These are phyloP conservation scores for Penicillium sp. DNA, from an alignment of 2,329 filamentous ascomycete species.

Conservation along the genomic window DNA sequence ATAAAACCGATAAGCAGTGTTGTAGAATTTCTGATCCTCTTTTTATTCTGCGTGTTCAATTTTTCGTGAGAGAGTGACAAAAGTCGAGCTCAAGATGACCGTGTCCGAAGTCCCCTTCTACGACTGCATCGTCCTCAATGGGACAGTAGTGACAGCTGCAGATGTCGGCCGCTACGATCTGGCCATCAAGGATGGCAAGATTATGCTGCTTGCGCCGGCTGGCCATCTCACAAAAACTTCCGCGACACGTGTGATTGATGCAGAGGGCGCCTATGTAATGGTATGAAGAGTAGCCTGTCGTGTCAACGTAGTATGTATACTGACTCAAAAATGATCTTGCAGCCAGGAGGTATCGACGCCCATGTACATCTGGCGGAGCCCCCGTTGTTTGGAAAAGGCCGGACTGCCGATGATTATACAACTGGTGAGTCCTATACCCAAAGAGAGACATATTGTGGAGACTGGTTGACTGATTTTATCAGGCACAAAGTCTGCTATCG, in stretches of 20 bases:
- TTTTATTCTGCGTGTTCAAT: neutral
- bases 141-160: slow-evolving; percentile 41
- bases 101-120: slow-evolving; percentile 17
- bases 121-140: slow-evolving; percentile 44
- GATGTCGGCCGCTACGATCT: slow-evolving; percentile 42
- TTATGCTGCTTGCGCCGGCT: slow-evolving; percentile 38
- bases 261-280: slow-evolving; percentile 43
- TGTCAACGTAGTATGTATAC: neutral
- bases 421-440: slow-evolving; percentile 18
- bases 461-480: neutral
- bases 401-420: slow-evolving; percentile 45
- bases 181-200: slow-evolving; percentile 43
- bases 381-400: slow-evolving; percentile 16
- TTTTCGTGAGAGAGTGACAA: neutral
- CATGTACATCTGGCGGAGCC: slow-evolving; percentile 49
- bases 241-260: slow-evolving; percentile 35
- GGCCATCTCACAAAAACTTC: slow-evolving; percentile 28
- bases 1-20: neutral
- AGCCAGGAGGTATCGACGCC: slow-evolving; percentile 46
- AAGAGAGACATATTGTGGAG: too few relatives aligned
- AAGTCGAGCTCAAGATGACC: neutral
- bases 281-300: slow-evolving; percentile 13
- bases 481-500: slow-evolving; percentile 45
- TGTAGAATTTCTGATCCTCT: neutral
- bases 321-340: neutral